These are phyloP conservation scores for Blastobotrys elegans DNA, from an alignment of 1,139 yeast species.

Conservation along the genomic window DNA sequence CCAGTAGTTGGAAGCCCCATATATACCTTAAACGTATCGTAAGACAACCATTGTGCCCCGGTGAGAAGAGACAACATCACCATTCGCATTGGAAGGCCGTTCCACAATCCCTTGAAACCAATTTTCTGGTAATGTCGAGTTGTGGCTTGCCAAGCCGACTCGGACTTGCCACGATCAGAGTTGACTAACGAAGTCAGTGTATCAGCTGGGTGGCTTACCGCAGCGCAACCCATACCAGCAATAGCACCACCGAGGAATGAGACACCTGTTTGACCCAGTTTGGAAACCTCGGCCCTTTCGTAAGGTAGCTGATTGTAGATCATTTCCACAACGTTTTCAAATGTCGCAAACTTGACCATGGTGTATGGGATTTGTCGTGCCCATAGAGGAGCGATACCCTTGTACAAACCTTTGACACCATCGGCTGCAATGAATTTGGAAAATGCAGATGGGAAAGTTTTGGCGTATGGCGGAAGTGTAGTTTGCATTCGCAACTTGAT, in stretches of 20 bases:
- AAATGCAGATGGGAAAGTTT: constrained; percentile 59
- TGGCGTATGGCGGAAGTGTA: constrained; percentile 77
- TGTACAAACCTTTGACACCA: constrained; percentile 73
- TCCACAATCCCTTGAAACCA: constrained; percentile 90
- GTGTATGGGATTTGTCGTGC: constrained; percentile 94
- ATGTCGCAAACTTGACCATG: constrained; percentile 91
- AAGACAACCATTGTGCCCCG: constrained; percentile 93
- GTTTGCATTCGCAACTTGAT: constrained; percentile 92
- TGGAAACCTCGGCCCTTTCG: constrained; percentile 45
- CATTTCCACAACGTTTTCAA: constrained; percentile 72
- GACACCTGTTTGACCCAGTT: constrained; percentile 80
- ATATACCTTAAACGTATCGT: constrained; percentile 87
- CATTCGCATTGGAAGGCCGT: constrained; percentile 89
- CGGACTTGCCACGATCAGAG: constrained; percentile 63
- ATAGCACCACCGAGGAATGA: constrained; percentile 91
- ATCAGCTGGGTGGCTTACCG: constrained; percentile 95
- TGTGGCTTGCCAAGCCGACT: constrained; percentile 61
- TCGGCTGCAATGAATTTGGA: constrained; percentile 58
- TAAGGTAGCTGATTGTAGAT: constrained; percentile 27
- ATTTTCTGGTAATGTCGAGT: constrained; percentile 69
- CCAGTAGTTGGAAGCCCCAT: constrained; percentile 85
- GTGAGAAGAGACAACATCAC: constrained; percentile 96
- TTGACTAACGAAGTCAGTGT: constrained; percentile 92
- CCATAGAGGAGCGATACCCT: constrained; percentile 89
- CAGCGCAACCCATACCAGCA: constrained; percentile 94